Evolutionary conservation across 2,329 filamentous ascomycete species (phyloP).

Genomic region (Aspergillus novofumigatus): DNA sequence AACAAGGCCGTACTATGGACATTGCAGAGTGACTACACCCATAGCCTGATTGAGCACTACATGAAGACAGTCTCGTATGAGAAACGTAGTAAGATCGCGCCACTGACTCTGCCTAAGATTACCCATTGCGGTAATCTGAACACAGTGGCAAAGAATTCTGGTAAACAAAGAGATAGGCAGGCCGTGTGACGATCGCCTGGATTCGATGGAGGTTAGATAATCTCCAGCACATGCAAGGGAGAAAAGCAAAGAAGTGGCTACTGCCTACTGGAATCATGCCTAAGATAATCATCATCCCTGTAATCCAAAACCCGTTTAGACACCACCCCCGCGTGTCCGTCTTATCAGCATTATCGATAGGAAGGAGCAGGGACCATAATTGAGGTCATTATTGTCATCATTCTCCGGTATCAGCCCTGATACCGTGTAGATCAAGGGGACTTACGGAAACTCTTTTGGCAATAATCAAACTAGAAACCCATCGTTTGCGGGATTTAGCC

Average conservation of each 20-base stretch:
- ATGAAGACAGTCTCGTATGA: not conserved
- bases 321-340: constrained; percentile 10
- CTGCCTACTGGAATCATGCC: not conserved
- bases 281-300: not conserved
- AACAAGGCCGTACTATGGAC: not conserved
- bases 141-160: not conserved
- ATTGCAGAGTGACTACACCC: no score
- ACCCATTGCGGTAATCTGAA: not conserved
- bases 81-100: not conserved
- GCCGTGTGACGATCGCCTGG: not conserved
- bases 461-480: not conserved
- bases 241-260: constrained; percentile 1
- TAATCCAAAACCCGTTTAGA: not conserved
- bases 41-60: no score
- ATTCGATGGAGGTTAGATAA: constrained; percentile 1
- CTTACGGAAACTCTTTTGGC: not conserved
- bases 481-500: not conserved
- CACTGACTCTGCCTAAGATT: not conserved
- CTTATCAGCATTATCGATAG: constrained; percentile 20
- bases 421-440: not conserved
- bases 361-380: not conserved
- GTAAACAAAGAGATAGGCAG: not conserved
- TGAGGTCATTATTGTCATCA: not conserved
- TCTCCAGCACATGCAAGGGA: constrained; percentile 19
- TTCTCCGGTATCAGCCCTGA: not conserved